Conservation (phyloP, 768 basidiomycete genomes). For the Leccinum variicolor region DNA sequence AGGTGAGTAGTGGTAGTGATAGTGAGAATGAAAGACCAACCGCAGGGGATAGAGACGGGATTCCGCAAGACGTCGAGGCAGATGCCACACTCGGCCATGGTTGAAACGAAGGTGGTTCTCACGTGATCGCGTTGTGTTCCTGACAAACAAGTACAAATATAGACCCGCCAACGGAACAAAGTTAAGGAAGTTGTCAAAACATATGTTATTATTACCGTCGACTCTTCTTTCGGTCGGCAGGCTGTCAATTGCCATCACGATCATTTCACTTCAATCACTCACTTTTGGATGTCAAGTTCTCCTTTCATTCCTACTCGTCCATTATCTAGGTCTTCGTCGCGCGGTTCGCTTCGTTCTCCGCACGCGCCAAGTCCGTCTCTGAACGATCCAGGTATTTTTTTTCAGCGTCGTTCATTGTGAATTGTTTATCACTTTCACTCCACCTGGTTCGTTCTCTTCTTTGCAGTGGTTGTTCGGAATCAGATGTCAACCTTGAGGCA, state of each 20-base stretch:
- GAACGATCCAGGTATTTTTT: constrained; percentile 67
- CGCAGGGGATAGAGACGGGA: constrained; percentile 63
- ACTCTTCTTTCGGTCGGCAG: constrained; percentile 13
- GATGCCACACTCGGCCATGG: constrained; percentile 53
- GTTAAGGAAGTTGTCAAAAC: neutral
- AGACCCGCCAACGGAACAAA: neutral
- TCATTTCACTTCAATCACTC: constrained; percentile 19
- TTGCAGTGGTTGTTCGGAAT: constrained; percentile 66
- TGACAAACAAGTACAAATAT: constrained; percentile 26
- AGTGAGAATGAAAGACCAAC: constrained; percentile 33
- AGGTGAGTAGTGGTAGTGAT: constrained; percentile 1
- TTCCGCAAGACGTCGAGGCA: constrained; percentile 53
- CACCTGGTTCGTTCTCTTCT: constrained; percentile 26
- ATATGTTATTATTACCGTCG: too few relatives aligned
- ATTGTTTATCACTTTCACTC: constrained; percentile 18
- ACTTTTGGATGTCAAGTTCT: constrained; percentile 34
- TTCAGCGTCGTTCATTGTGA: constrained; percentile 20
- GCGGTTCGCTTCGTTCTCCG: constrained; percentile 43
- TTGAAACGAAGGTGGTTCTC: neutral
- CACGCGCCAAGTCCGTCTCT: constrained; percentile 54
- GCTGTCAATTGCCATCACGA: constrained; percentile 18
- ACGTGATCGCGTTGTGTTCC: constrained; percentile 27
- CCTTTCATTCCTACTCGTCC: constrained; percentile 35
- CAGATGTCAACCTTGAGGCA: constrained; percentile 83
- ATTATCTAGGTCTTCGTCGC: constrained; percentile 47